Conservation (phyloP, 192 early-diverging fungal genomes). For the Coemansia sp. region DNA sequence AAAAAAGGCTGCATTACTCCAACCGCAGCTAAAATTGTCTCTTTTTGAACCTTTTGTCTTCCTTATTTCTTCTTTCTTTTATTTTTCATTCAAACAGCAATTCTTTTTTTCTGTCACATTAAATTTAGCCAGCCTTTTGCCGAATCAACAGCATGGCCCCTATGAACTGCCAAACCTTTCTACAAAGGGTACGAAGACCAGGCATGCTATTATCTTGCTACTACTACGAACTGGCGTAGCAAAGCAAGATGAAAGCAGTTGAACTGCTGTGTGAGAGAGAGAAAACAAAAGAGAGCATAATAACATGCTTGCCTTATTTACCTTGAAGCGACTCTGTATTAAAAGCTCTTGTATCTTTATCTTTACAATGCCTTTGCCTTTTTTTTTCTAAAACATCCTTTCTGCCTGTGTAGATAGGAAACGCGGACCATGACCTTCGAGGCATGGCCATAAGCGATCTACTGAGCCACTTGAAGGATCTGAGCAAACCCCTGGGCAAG, state of each 20-base stretch:
- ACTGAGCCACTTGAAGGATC: conserved; percentile 16
- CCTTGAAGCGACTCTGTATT: too few species aligned
- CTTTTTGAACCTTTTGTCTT: not conserved
- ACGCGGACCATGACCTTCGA: conserved; percentile 44
- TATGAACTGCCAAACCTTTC: conserved; percentile 12
- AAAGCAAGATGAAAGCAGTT: not conserved
- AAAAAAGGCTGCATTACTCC: not conserved
- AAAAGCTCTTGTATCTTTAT: too few species aligned
- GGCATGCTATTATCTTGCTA: too few species aligned
- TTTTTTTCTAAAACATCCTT: not conserved
- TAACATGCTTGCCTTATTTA: too few species aligned
- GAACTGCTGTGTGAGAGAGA: too few species aligned
- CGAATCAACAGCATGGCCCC: conserved; percentile 5
- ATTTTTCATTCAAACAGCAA: conserved; percentile 5
- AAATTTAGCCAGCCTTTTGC: not conserved
- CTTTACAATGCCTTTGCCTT: too few species aligned
- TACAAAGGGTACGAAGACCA: conserved; percentile 17
- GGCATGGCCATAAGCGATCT: conserved; percentile 42
- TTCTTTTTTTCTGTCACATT: not conserved
- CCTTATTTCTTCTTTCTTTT: not conserved
- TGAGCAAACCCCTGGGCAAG: conserved; percentile 5
- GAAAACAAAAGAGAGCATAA: too few species aligned
- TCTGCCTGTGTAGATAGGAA: conserved; percentile 20
- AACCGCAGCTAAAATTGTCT: not conserved
- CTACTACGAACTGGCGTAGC: too few species aligned